Evolutionary conservation across 2,329 filamentous ascomycete genomes (phyloP), one percentile per base, ranked within the genome.

Genomic region (Blastomyces percursus): DNA sequence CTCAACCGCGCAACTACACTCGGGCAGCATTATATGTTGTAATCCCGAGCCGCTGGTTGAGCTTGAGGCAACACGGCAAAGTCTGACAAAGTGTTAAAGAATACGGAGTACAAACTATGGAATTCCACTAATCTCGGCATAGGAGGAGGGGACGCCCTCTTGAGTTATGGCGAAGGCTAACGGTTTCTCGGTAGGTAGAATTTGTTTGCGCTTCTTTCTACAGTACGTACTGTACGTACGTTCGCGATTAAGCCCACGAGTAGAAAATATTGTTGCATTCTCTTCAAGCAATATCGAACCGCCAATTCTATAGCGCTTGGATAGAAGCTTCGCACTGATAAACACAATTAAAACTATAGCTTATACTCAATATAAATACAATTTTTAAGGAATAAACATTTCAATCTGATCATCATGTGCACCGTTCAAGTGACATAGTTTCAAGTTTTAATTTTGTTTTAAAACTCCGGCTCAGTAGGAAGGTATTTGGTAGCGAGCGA

Each of bases 31-130:
- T 14, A 11, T 27, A 11, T 40, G 38, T 48, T 63, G 60, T 64
- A 27, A 35, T 54, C 51, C 40, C 51, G 40, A 55, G 63, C 64
- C 60, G 75, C 74, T 77, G 76, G 75, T 76, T 66, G 75, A 73
- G 76, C 71, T 69, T 77, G 76, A 73, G 74, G 74, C 59, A 65
- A 71, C 62, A 71, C 72, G 75, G 75, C 75, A 77, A 74, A 76
- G 71, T 77, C 75, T 77, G 75, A 77, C 70, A 38, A 55, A 42
- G 19, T 27, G 21, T 42, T 40, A 35, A 21, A 57, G 30, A 55
- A 55, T 21, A n/a, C 32, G 35, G 30, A 55, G 38, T 21, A n/a
- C 32, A 38, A 55, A 38, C n/a, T n/a, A 21, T 21, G 27, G 32
- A 38, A 38, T 55, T 32, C n/a, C 3, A 5, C 9, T 7, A 14